phyloP scores from a whole-genome alignment of 2,329 filamentous ascomycete species.

The Arachnomyces sp. region DNA sequence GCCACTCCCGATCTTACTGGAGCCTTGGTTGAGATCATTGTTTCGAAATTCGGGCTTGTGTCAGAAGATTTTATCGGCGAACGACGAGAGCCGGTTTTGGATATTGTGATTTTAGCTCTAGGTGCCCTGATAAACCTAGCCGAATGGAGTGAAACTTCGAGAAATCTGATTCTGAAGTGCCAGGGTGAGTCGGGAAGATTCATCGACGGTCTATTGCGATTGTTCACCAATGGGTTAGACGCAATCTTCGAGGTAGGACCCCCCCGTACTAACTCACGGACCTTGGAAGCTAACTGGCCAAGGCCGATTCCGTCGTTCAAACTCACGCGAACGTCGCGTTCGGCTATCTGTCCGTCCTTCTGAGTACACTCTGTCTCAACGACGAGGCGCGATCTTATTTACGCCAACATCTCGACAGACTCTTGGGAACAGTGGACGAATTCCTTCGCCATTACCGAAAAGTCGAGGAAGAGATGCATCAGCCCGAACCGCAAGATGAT shows the following conservation, averaged over 20 bases:
- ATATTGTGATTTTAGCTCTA: constrained; percentile 67
- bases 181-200: constrained; percentile 33
- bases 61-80: constrained; percentile 22
- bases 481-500: constrained; percentile 39
- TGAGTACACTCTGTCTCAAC: constrained; percentile 69
- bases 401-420: constrained; percentile 37
- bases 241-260: constrained; percentile 58
- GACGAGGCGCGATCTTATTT: constrained; percentile 36
- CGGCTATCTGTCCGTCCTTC: constrained; percentile 74
- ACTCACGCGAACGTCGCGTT: constrained; percentile 72
- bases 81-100: constrained; percentile 53
- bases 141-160: constrained; percentile 62
- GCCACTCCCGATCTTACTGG: constrained; percentile 36
- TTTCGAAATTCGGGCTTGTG: constrained; percentile 24
- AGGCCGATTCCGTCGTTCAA: constrained; percentile 54
- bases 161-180: constrained; percentile 40
- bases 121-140: constrained; percentile 82
- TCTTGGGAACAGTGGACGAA: constrained; percentile 53
- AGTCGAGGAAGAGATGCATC: constrained; percentile 43
- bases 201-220: constrained; percentile 51
- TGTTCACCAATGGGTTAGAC: constrained; percentile 61
- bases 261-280: constrained; percentile 9
- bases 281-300: background rate
- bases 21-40: constrained; percentile 29
- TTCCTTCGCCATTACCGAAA: constrained; percentile 53